A percentile compares a stretch with the other conserved stretches of the same genome.
Evolutionary conservation across 2,329 filamentous ascomycete species (phyloP).

Genomic region (Calonectria multiphialidica): DNA sequence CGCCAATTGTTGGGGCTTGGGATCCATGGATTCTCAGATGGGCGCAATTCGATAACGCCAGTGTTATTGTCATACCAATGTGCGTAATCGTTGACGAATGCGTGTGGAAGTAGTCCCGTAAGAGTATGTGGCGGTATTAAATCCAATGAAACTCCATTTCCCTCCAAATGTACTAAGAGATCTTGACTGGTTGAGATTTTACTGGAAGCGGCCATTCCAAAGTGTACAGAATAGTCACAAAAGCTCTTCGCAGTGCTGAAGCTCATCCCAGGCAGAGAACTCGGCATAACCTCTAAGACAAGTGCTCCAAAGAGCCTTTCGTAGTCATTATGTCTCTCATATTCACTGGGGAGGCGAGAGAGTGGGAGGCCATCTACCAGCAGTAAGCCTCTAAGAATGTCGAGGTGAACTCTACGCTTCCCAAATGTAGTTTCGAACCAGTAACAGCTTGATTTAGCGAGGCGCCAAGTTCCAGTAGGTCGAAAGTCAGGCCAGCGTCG

Average conservation of each 20-base stretch:
- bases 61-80: slow-evolving; percentile 60
- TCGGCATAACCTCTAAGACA: slow-evolving; percentile 36
- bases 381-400: slow-evolving; percentile 26
- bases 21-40: slow-evolving; percentile 41
- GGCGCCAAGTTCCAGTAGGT: neutral
- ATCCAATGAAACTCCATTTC: slow-evolving; percentile 30
- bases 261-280: slow-evolving; percentile 44
- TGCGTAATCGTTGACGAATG: slow-evolving; percentile 53
- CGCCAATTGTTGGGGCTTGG: slow-evolving; percentile 35
- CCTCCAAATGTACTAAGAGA: slow-evolving; percentile 47
- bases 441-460: slow-evolving; percentile 10
- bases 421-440: slow-evolving; percentile 26
- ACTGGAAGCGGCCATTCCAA: slow-evolving; percentile 52
- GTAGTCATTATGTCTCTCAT: slow-evolving; percentile 22
- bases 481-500: slow-evolving; percentile 32
- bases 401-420: slow-evolving; percentile 17
- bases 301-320: slow-evolving; percentile 24
- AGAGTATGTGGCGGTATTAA: slow-evolving; percentile 51
- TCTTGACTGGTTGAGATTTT: slow-evolving; percentile 27
- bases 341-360: slow-evolving; percentile 21
- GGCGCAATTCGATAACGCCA: slow-evolving; percentile 49
- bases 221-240: slow-evolving; percentile 32
- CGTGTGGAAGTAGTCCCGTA: slow-evolving; percentile 43
- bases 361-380: slow-evolving; percentile 27
- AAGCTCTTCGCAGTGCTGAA: slow-evolving; percentile 54